These are phyloP conservation scores for Spergularia azorica DNA, from an alignment of 179 eudicot genomes.

Conservation along the genomic window DNA sequence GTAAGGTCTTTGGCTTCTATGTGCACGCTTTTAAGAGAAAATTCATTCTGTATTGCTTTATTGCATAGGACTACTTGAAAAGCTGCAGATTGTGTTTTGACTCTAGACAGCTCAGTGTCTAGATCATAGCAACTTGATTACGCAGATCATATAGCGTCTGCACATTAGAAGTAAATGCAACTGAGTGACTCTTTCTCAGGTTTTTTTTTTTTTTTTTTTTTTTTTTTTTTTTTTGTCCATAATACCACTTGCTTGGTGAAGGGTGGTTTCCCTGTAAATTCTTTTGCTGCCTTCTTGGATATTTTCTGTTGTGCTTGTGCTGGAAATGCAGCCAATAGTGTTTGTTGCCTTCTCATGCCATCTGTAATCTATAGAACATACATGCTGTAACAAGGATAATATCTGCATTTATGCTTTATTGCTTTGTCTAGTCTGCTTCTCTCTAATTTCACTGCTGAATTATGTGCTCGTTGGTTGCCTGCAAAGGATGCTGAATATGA, in stretches of 20 bases:
- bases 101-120: background rate
- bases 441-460: background rate
- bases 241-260: too few species aligned
- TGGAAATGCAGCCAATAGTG: too few species aligned
- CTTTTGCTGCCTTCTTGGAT: too few species aligned
- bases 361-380: too few species aligned
- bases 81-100: background rate
- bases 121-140: background rate
- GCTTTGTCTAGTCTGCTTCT: background rate
- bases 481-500: constrained; percentile 13
- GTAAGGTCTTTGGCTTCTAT: constrained; percentile 50
- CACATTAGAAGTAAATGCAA: background rate
- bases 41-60: constrained; percentile 8
- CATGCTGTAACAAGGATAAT: background rate
- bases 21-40: background rate
- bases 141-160: background rate
- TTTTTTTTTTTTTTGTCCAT: background rate
- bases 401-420: background rate
- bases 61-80: constrained; percentile 7
- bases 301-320: background rate
- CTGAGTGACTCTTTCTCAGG: too few species aligned
- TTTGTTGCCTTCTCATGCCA: background rate
- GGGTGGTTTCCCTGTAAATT: too few species aligned
- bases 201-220: too few species aligned
- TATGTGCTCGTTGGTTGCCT: background rate